phyloP scores from a whole-genome alignment of 768 basidiomycete genomes.

The Auriscalpium orientale region DNA sequence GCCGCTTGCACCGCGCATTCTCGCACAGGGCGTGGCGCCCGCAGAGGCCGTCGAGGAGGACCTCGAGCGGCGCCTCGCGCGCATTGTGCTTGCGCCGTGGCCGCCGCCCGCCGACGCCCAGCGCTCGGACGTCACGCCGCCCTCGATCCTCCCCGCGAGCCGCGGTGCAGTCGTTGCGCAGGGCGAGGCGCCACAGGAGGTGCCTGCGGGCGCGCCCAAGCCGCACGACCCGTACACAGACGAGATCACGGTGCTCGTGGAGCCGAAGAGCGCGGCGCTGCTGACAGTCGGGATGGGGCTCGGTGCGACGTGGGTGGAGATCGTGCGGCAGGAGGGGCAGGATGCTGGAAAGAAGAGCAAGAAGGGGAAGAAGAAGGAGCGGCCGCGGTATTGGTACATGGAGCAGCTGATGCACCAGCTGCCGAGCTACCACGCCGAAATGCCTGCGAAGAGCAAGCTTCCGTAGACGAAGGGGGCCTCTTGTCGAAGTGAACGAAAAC shows the following conservation, averaged over 20 bases:
- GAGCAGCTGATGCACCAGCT: slow-evolving; percentile 45
- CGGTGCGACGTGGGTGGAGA: slow-evolving; percentile 62
- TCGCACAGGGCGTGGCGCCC: background rate
- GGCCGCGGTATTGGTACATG: slow-evolving; percentile 47
- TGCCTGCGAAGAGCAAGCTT: background rate
- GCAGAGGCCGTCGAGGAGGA: slow-evolving; percentile 37
- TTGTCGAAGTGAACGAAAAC: too few relatives aligned
- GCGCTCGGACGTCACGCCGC: slow-evolving; percentile 26
- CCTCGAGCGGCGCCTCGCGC: slow-evolving; percentile 38
- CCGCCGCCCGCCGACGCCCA: slow-evolving; percentile 24
- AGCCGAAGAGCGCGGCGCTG: slow-evolving; percentile 29
- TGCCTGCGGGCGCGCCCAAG: slow-evolving; percentile 9
- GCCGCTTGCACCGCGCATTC: slow-evolving; percentile 25
- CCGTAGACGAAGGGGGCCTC: too few relatives aligned
- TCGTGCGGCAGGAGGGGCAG: slow-evolving; percentile 33
- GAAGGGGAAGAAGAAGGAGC: slow-evolving; percentile 21
- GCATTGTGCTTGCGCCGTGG: slow-evolving; percentile 54
- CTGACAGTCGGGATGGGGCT: slow-evolving; percentile 50
- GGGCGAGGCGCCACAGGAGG: slow-evolving; percentile 4
- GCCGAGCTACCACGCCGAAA: slow-evolving; percentile 44
- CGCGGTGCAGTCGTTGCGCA: slow-evolving; percentile 29
- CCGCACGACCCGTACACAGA: slow-evolving; percentile 48
- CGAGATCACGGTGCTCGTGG: slow-evolving; percentile 51
- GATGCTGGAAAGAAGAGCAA: slow-evolving; percentile 3
- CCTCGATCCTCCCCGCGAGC: slow-evolving; percentile 29